Evolutionary conservation across 2,329 filamentous ascomycete genomes (phyloP).

Genomic region (Triangularia verruculosa): DNA sequence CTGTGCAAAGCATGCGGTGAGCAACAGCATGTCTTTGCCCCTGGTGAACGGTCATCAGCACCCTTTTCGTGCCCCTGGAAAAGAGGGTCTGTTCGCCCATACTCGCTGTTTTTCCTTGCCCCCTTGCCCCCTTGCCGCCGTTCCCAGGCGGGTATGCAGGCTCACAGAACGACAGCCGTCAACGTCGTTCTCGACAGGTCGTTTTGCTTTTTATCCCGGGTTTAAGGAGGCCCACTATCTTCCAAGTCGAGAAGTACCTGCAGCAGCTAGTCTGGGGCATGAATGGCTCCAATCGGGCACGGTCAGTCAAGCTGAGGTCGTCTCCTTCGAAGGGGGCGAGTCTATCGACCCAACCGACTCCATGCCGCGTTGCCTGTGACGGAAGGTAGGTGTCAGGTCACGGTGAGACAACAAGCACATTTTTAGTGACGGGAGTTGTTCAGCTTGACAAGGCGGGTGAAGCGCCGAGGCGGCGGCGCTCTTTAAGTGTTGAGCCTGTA

Average conservation of each 20-base stretch:
- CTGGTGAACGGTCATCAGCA: background rate
- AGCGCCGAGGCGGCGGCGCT: background rate
- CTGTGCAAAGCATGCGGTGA: constrained; percentile 1
- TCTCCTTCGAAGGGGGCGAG: background rate
- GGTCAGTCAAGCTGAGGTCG: background rate
- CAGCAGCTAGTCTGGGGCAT: background rate
- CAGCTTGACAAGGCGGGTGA: background rate
- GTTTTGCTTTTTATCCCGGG: background rate
- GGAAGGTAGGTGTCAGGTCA: background rate
- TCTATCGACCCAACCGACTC: background rate
- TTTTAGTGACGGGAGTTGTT: background rate
- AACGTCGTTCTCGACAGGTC: background rate
- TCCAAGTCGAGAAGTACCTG: constrained; percentile 4
- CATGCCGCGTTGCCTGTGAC: constrained; percentile 1
- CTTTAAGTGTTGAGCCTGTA: background rate
- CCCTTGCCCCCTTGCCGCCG: background rate
- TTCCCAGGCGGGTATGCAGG: background rate
- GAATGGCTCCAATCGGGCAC: background rate
- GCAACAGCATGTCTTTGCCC: background rate
- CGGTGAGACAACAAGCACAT: constrained; percentile 3
- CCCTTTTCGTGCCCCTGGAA: background rate
- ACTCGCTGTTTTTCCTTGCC: background rate
- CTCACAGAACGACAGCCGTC: background rate
- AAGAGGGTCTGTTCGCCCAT: background rate
- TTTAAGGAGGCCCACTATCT: constrained; percentile 1